phyloP scores from a whole-genome alignment of 2,329 filamentous ascomycete genomes.

The Sclerotinia nivalis region DNA sequence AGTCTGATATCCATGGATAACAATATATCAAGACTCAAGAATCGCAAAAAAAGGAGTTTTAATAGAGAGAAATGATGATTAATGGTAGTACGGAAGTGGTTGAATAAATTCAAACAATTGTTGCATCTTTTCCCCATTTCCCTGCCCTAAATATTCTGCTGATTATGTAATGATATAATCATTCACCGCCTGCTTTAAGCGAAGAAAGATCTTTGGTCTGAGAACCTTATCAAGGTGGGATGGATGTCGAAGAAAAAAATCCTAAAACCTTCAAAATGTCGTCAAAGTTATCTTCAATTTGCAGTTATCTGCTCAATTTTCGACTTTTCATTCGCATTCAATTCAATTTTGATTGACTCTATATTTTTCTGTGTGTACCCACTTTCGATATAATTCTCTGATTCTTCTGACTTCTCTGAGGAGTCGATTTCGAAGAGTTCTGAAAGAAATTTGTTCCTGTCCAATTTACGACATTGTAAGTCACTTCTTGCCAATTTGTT shows the following conservation, averaged over 20 bases:
- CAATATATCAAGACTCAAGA: too few relatives aligned
- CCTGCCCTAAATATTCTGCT: neutral
- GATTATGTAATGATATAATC: neutral
- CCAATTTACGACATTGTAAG: neutral
- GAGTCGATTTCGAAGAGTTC: neutral
- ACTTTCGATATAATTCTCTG: neutral
- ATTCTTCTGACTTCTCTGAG: neutral
- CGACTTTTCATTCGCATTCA: neutral
- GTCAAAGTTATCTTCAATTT: constrained; percentile 6
- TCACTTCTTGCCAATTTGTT: neutral
- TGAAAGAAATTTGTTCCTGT: neutral
- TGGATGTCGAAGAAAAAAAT: constrained; percentile 12
- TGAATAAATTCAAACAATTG: too few relatives aligned
- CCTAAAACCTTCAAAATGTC: constrained; percentile 25
- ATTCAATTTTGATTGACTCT: constrained; percentile 1
- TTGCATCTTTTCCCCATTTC: neutral
- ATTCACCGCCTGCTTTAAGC: constrained; percentile 4
- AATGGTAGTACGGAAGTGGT: neutral
- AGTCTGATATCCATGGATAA: too few relatives aligned
- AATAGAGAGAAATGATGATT: neutral
- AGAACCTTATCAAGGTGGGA: constrained; percentile 16
- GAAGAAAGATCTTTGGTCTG: neutral
- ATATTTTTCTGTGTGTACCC: neutral
- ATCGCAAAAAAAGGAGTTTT: too few relatives aligned
- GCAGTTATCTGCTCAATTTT: constrained; percentile 6